Base-by-base conservation (phyloP, 768 basidiomycete genomes). In the Epithele typhae region DNA sequence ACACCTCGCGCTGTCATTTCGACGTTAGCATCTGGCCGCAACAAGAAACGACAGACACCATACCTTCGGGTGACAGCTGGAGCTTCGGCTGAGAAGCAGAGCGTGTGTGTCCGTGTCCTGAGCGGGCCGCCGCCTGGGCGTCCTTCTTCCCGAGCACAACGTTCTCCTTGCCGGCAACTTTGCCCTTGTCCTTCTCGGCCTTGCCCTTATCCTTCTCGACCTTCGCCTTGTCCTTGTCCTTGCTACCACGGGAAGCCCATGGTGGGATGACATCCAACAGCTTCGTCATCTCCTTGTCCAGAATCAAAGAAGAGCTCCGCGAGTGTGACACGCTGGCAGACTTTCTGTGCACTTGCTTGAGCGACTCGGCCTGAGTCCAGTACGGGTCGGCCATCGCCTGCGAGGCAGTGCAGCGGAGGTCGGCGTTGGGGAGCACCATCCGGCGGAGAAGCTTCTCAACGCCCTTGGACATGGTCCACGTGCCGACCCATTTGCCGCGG, bases 401-500 rank as follows among this genome's bases (percentile, higher is more conserved):
- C 5, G 69, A 64, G 1, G 86, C 80, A 0, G 80, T 89, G 55
- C 81, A 86, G 9, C 89, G 77, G 47, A 89, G 59, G 57, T 90
- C 86, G n/a, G 86, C 87, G 58, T 88, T 88, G 10, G 90, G 87
- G 8, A 77, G 69, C 22, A 90, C 74, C 90, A 92, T 91, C 40
- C 83, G 68, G n/a, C 77, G 75, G 12, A 92, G 65, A 43, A 92
- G 69, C 49, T 68, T 75, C 64, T 92, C 88, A 42, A 78, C 67
- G 60, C 73, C 66, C 40, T 72, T 72, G 5, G 82, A 79, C 73
- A 87, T 82, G 37, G 74, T 71, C 81, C 87, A 89, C 25, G 70
- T 75, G 33, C 93, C 92, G 11, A 93, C 74, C 93, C 93, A 97
- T 59, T 82, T 83, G 10, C 92, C 92, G 2, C 78, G 76, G 49